phyloP scores from a whole-genome alignment of 768 basidiomycete genomes.

The Psilocybe cyanescens region DNA sequence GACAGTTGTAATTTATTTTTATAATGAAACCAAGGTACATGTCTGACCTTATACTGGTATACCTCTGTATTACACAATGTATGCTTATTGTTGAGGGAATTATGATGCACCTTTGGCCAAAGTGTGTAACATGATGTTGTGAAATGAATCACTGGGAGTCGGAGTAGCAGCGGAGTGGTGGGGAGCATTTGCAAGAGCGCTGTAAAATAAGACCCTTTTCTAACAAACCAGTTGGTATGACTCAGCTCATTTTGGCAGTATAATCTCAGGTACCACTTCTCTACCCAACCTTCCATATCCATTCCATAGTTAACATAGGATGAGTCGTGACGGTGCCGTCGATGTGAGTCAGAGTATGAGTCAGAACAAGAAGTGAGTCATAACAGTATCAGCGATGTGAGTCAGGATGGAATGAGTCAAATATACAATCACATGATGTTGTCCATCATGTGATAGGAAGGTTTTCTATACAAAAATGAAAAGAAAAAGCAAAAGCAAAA shows the following conservation, averaged over 20 bases:
- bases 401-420: no score
- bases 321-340: no score
- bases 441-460: no score
- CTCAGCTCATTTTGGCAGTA: constrained; percentile 69
- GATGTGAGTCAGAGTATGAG: no score
- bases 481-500: no score
- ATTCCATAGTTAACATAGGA: constrained; percentile 38
- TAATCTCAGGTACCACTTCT: constrained; percentile 71
- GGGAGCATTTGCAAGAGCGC: neutral
- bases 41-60: neutral
- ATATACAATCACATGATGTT: no score
- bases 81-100: neutral
- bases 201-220: constrained; percentile 67
- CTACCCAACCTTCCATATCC: constrained; percentile 49
- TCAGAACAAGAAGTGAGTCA: no score
- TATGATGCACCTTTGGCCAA: neutral
- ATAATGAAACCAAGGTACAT: no score
- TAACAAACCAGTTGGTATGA: constrained; percentile 46
- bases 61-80: neutral
- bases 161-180: neutral
- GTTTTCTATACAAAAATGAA: no score
- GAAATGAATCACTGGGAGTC: neutral
- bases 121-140: neutral
- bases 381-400: no score
- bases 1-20: neutral